Evolutionary conservation across 164 flowering plant genomes (phyloP).

Genomic region (Kalanchoe fedtschenkoi): DNA sequence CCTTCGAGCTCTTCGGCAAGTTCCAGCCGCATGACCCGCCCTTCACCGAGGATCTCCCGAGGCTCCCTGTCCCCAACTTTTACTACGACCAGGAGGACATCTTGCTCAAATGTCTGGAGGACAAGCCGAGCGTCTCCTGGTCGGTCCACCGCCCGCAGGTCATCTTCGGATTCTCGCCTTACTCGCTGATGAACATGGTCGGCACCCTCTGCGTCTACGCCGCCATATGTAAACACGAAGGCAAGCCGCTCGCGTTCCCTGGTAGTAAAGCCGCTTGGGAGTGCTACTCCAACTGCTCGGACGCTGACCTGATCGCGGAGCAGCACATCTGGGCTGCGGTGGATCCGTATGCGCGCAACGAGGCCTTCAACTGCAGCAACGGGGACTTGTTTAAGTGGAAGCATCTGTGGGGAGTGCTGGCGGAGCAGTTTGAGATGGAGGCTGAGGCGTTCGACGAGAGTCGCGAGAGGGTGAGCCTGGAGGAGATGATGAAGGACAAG

Average conservation of each 20-base stretch:
- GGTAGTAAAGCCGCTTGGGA: constrained; percentile 54
- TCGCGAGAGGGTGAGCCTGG: constrained; percentile 21
- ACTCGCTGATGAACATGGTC: constrained; percentile 56
- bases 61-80: constrained; percentile 44
- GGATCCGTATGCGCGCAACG: constrained; percentile 67
- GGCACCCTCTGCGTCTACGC: constrained; percentile 67
- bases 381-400: constrained; percentile 85
- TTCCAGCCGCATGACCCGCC: constrained; percentile 46
- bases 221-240: constrained; percentile 60
- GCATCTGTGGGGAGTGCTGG: constrained; percentile 69
- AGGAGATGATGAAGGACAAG: constrained; percentile 59
- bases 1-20: constrained; percentile 31
- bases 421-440: constrained; percentile 60
- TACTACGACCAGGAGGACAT: constrained; percentile 59
- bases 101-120: constrained; percentile 45
- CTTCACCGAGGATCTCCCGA: constrained; percentile 54
- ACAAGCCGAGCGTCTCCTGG: too few species aligned
- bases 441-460: constrained; percentile 27
- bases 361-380: constrained; percentile 65
- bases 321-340: constrained; percentile 87
- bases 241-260: constrained; percentile 43
- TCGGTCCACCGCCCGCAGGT: constrained; percentile 49
- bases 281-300: constrained; percentile 38
- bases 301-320: constrained; percentile 79
- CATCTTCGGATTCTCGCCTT: constrained; percentile 76